phyloP scores from a whole-genome alignment of 768 basidiomycete species.

The Suillus bovinus region DNA sequence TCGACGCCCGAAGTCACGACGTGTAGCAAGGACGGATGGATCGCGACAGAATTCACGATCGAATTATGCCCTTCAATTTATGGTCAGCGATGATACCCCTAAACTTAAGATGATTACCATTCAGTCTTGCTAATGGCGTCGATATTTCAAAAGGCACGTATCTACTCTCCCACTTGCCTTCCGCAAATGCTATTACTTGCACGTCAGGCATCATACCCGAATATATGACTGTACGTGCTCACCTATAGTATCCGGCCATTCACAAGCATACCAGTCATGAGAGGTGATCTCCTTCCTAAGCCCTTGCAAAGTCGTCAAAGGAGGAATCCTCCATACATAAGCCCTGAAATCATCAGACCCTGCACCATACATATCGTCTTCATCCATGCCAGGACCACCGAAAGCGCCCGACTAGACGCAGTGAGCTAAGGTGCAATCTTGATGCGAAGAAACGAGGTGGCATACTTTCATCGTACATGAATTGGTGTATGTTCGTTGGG shows the following conservation, averaged over 20 bases:
- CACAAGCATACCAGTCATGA: conserved; percentile 45
- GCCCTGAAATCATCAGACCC: conserved; percentile 84
- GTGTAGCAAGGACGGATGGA: conserved; percentile 71
- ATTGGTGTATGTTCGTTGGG: conserved; percentile 63
- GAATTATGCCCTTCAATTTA: conserved; percentile 60
- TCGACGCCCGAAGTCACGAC: conserved; percentile 76
- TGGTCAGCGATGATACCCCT: neutral
- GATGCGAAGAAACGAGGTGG: neutral
- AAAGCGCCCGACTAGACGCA: conserved; percentile 69
- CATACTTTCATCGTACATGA: conserved; percentile 79
- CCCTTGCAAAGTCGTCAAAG: conserved; percentile 41
- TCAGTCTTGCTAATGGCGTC: conserved; percentile 59
- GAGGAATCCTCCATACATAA: conserved; percentile 78
- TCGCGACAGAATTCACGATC: conserved; percentile 71
- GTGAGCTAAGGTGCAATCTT: neutral
- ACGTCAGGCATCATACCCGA: conserved; percentile 9
- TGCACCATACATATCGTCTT: conserved; percentile 63
- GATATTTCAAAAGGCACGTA: conserved; percentile 63
- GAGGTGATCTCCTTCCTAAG: conserved; percentile 46
- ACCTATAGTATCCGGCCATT: conserved; percentile 32
- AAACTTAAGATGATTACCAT: conserved; percentile 38
- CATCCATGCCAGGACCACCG: conserved; percentile 54
- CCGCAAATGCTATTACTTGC: conserved; percentile 45
- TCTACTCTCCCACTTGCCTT: conserved; percentile 39
- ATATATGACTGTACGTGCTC: conserved; percentile 35